A percentile compares a stretch with the other conserved stretches of the same genome.
Conservation (phyloP, 805 yeast genomes). For the Pichia cephalocereana region DNA sequence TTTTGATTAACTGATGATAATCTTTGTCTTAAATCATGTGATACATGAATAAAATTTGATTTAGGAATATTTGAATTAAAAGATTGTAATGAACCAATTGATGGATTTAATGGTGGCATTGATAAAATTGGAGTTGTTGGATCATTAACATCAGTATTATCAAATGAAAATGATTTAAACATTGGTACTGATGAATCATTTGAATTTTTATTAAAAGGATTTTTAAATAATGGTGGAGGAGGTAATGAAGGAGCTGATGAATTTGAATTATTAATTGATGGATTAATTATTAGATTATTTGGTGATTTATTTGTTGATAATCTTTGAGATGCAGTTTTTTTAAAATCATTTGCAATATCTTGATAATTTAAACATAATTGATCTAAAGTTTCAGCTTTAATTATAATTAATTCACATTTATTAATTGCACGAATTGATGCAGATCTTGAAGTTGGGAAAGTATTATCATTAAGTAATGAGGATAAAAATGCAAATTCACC, state of each 20-base stretch:
- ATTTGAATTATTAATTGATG: not conserved
- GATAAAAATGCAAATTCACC: constrained; percentile 70
- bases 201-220: not conserved
- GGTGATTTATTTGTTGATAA: constrained; percentile 2
- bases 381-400: constrained; percentile 46
- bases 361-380: constrained; percentile 52
- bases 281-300: not conserved
- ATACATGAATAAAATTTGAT: constrained; percentile 40
- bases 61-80: constrained; percentile 14
- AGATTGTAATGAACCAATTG: constrained; percentile 19
- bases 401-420: constrained; percentile 50
- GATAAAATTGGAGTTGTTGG: constrained; percentile 3
- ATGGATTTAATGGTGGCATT: constrained; percentile 21
- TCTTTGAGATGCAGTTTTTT: constrained; percentile 49
- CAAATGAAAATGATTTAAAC: constrained; percentile 7
- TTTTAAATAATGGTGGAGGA: not conserved
- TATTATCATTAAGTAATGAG: constrained; percentile 25
- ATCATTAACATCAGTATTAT: not conserved
- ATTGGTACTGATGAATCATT: not conserved
- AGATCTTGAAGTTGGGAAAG: constrained; percentile 30
- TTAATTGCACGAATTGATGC: constrained; percentile 59
- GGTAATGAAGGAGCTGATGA: not conserved
- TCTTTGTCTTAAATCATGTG: constrained; percentile 45
- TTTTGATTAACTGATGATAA: constrained; percentile 35
- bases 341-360: constrained; percentile 47